Conservation (phyloP, 2,329 filamentous ascomycete species). For the Trichoderma endophyticum region DNA sequence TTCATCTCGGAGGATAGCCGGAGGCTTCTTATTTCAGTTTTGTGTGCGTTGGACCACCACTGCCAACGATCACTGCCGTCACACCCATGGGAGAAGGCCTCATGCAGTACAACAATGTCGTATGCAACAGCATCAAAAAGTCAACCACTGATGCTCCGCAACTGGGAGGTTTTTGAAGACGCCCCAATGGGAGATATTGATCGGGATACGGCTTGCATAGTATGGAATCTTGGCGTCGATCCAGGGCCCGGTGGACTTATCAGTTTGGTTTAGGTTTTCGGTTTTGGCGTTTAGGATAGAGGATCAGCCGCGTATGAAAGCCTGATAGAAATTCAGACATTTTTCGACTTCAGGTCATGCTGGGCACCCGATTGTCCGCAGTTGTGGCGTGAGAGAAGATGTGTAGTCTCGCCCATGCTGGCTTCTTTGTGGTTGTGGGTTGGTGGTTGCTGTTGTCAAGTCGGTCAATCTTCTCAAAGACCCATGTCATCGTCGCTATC, state of each 20-base stretch:
- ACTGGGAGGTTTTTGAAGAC: neutral
- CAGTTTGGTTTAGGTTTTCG: neutral
- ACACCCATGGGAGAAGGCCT: neutral
- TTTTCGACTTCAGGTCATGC: neutral
- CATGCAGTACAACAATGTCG: neutral
- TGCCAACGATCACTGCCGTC: neutral
- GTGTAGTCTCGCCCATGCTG: neutral
- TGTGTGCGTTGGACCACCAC: neutral
- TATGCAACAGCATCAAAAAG: neutral
- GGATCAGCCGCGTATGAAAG: neutral
- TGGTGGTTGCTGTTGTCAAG: neutral
- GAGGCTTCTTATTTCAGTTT: neutral
- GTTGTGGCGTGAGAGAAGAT: neutral
- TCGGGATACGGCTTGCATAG: neutral
- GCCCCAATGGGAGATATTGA: neutral
- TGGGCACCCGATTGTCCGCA: neutral
- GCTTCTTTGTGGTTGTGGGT: neutral
- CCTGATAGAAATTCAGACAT: neutral
- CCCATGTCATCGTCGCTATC: slow-evolving; percentile 55
- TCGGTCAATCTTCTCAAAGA: neutral
- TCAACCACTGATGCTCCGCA: neutral
- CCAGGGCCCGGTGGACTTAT: neutral
- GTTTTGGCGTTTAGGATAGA: neutral
- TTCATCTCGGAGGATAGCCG: neutral
- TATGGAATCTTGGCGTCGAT: neutral